Percentiles rank a stretch among this genome's conserved stretches.
phyloP scores from a whole-genome alignment of 2,329 filamentous ascomycete genomes.

The Aspergillus clavatus region DNA sequence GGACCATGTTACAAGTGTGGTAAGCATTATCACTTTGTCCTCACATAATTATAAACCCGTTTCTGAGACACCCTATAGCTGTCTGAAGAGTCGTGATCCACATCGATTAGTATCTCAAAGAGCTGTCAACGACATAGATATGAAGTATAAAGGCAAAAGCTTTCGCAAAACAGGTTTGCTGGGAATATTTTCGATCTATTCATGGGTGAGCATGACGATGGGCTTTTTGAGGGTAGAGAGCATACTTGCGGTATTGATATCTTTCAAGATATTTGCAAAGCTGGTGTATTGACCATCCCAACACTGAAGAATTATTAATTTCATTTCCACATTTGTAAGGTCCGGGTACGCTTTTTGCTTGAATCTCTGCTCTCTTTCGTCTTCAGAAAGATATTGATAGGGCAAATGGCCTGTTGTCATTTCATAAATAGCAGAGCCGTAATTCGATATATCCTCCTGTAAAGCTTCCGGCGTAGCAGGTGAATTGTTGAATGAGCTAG shows the following conservation, averaged over 20 bases:
- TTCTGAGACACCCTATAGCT: too few species aligned
- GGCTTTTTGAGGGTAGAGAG: too few species aligned
- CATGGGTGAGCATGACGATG: too few species aligned
- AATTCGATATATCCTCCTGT: slow-evolving; percentile 1
- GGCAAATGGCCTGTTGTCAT: background rate
- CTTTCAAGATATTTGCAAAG: background rate
- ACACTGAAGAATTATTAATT: background rate
- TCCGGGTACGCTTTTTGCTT: background rate
- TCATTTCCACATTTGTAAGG: slow-evolving; percentile 1
- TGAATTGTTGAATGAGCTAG: background rate
- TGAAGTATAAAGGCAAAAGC: too few species aligned
- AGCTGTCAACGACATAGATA: too few species aligned
- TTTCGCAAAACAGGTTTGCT: too few species aligned
- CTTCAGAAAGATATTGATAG: background rate
- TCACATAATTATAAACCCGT: too few species aligned
- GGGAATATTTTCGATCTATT: too few species aligned
- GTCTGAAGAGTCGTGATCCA: too few species aligned
- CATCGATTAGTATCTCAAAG: too few species aligned
- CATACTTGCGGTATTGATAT: background rate
- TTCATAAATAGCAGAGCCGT: slow-evolving; percentile 2
- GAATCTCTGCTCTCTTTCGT: slow-evolving; percentile 1
- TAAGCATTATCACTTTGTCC: too few species aligned
- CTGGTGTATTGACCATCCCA: background rate
- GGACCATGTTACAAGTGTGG: too few species aligned
- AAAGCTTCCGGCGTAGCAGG: background rate